Evolutionary conservation across 2,329 filamentous ascomycete genomes (phyloP).

Genomic region (Aphanocladium album): DNA sequence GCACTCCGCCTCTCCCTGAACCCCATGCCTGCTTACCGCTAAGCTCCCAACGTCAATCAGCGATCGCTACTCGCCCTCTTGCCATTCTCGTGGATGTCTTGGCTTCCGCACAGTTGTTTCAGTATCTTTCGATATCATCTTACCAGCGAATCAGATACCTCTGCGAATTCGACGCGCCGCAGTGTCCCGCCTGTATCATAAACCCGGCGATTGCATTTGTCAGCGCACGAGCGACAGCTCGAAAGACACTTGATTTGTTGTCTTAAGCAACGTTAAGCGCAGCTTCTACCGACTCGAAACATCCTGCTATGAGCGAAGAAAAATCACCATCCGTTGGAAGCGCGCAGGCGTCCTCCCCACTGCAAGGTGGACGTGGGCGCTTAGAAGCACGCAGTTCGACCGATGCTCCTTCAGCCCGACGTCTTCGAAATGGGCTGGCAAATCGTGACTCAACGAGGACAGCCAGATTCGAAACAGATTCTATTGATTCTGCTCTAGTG

Average conservation of each 20-base stretch:
- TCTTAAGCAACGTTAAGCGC: not conserved
- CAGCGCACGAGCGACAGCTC: not conserved
- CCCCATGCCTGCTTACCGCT: not conserved
- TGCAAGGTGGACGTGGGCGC: constrained; percentile 39
- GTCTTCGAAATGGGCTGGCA: constrained; percentile 31
- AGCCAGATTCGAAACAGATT: constrained; percentile 43
- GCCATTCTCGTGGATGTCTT: not conserved
- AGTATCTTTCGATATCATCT: too few relatives aligned
- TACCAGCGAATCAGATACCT: not conserved
- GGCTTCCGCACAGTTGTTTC: not conserved
- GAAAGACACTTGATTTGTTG: not conserved
- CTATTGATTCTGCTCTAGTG: constrained; percentile 45
- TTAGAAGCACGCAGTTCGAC: constrained; percentile 37
- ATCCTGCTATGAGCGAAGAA: constrained; percentile 23
- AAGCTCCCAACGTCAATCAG: not conserved
- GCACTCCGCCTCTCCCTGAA: not conserved
- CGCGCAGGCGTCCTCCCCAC: constrained; percentile 39
- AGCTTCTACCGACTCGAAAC: not conserved
- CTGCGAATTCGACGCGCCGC: not conserved
- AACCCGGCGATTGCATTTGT: not conserved
- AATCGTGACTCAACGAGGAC: constrained; percentile 31
- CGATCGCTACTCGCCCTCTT: not conserved
- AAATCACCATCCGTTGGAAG: constrained; percentile 24
- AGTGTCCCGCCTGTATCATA: not conserved
- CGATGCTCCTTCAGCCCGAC: constrained; percentile 29